Base-by-base conservation (phyloP, 108 stramenopile species). In the Schizochytrium sp. region DNA sequence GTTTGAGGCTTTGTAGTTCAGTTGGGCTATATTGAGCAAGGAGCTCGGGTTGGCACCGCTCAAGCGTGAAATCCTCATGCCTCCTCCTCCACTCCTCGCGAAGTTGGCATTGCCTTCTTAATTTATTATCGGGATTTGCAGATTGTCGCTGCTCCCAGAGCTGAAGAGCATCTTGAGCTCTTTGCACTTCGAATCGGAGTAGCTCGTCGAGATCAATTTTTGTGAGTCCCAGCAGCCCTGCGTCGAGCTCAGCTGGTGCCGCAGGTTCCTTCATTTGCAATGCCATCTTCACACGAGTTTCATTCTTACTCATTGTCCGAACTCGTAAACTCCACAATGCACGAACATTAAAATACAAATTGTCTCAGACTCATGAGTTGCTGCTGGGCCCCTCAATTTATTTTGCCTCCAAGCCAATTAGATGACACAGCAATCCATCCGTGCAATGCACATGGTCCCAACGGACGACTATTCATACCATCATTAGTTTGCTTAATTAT, bases 191-290 rank as follows among this genome's bases (percentile, higher is more conserved):
- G 76, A 55, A 55, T 5, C 76, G 76, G 17, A 83, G 76, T 53
- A 83, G 76, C 76, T 83, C 76, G 47, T 83, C 76, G 15, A 83
- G 50, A 28, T 83, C 76, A 38, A 83, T 8, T n/a, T 53, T 47
- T 53, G 64, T 69, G 12, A 69, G 64, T n/a, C 19, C 59, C 59
- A 60, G 17, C 19, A 17, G 17, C 28, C 28, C 28, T 17, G 28
- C 28, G 1, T 60, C 2, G 59, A 17, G 17, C 59, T 17, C 59
- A 60, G 28, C 1, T n/a, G 19, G 59, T 60, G 19, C 59, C 59
- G 59, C 28, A n/a, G 19, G 59, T 2, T n/a, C 17, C 17, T n/a
- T n/a, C 59, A n/a, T 17, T n/a, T 17, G 59, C 28, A 17, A n/a
- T n/a, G 19, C 59, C 1, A n/a, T 60, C 19, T 60, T n/a, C 1